Percentiles rank a stretch among this genome's conserved stretches.
phyloP scores from a whole-genome alignment of 2,329 filamentous ascomycete species.

The Trichophyton verrucosum region DNA sequence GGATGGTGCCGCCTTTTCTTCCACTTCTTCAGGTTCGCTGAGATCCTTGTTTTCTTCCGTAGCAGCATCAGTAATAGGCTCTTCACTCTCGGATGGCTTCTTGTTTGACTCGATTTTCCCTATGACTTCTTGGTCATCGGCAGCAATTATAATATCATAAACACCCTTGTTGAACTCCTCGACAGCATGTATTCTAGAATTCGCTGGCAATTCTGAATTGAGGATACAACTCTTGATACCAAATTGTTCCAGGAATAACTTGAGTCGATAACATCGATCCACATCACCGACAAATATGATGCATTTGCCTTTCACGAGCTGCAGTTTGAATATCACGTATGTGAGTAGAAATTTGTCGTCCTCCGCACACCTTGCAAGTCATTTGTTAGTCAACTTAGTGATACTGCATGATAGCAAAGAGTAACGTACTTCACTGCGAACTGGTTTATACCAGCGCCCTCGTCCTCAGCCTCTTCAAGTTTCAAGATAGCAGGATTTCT shows the following conservation, averaged over 20 bases:
- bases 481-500: constrained; percentile 67
- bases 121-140: constrained; percentile 77
- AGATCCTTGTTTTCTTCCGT: constrained; percentile 15
- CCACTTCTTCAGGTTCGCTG: constrained; percentile 25
- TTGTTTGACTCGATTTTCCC: constrained; percentile 37
- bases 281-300: constrained; percentile 77
- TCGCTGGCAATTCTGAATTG: constrained; percentile 88
- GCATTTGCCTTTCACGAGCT: constrained; percentile 85
- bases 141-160: constrained; percentile 96
- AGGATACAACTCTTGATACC: constrained; percentile 85
- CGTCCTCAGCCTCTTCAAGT: constrained; percentile 68
- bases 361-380: constrained; percentile 57
- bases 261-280: constrained; percentile 80
- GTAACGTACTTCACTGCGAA: constrained; percentile 63
- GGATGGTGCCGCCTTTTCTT: constrained; percentile 28
- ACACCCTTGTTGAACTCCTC: constrained; percentile 95
- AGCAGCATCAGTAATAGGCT: constrained; percentile 18
- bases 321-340: constrained; percentile 91
- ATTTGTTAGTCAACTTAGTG: constrained; percentile 13
- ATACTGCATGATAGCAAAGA: constrained; percentile 4
- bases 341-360: constrained; percentile 91
- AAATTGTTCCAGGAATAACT: constrained; percentile 94
- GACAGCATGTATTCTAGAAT: constrained; percentile 84
- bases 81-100: constrained; percentile 11
- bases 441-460: constrained; percentile 66